These are phyloP conservation scores for Coniochaeta prunicola DNA, from an alignment of 2,329 filamentous ascomycete species.

Conservation along the genomic window DNA sequence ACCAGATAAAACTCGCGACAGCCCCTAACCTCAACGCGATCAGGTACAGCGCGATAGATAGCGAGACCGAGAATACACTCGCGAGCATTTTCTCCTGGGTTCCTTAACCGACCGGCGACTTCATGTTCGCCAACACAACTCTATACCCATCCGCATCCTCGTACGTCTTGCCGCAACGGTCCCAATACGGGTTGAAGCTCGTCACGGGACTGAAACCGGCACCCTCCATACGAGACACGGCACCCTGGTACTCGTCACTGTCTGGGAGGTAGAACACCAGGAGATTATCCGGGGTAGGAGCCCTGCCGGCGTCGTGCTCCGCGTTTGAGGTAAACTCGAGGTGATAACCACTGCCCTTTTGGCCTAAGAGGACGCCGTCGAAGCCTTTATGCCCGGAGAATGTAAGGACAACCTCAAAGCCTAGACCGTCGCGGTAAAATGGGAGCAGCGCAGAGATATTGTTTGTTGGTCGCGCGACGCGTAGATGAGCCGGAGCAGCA, in stretches of 20 bases:
- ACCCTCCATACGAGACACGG: slow-evolving; percentile 25
- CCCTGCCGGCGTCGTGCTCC: slow-evolving; percentile 24
- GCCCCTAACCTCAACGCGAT: not conserved
- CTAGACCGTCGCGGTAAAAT: slow-evolving; percentile 34
- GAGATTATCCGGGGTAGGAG: slow-evolving; percentile 35
- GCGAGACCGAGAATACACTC: not conserved
- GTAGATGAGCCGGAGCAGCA: slow-evolving; percentile 21
- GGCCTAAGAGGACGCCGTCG: slow-evolving; percentile 33
- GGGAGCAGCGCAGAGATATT: slow-evolving; percentile 27
- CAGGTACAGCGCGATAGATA: not conserved
- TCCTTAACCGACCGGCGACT: slow-evolving; percentile 6
- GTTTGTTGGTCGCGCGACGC: slow-evolving; percentile 33
- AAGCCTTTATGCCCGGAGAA: slow-evolving; percentile 31
- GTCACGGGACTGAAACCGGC: slow-evolving; percentile 25
- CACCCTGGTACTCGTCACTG: slow-evolving; percentile 16
- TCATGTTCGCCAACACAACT: slow-evolving; percentile 29
- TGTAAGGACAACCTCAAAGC: slow-evolving; percentile 24
- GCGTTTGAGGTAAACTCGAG: slow-evolving; percentile 32
- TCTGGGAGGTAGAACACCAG: slow-evolving; percentile 34
- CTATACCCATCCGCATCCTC: slow-evolving; percentile 38
- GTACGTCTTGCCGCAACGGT: slow-evolving; percentile 33
- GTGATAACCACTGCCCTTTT: slow-evolving; percentile 28
- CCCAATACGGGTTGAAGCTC: slow-evolving; percentile 37
- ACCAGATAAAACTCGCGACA: not conserved
- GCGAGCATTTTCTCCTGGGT: not conserved